Conservation (phyloP, 2,329 filamentous ascomycete genomes). For the Sphaerostilbella broomeana region DNA sequence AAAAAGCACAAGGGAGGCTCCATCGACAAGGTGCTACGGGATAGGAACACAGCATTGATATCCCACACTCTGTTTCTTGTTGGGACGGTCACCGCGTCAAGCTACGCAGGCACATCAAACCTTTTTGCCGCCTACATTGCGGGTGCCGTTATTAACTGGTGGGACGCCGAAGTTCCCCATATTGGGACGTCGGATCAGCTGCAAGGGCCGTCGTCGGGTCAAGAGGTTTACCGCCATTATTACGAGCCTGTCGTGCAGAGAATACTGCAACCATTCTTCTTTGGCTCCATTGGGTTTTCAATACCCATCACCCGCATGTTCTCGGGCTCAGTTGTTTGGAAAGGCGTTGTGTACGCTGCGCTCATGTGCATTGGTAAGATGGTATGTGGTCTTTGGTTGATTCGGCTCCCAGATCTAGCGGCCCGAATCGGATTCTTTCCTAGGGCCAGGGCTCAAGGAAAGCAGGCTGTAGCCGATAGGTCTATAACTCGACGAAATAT, state of each 20-base stretch:
- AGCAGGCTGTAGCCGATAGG: background rate
- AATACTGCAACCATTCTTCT: slow-evolving; percentile 66
- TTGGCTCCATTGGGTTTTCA: slow-evolving; percentile 69
- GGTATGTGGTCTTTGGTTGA: slow-evolving; percentile 52
- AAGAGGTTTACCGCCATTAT: slow-evolving; percentile 33
- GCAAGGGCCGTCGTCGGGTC: background rate
- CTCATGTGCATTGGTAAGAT: slow-evolving; percentile 63
- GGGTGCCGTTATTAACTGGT: slow-evolving; percentile 54
- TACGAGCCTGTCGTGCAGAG: slow-evolving; percentile 34
- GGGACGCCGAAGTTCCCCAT: slow-evolving; percentile 37
- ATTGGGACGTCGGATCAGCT: background rate
- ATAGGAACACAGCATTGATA: slow-evolving; percentile 29
- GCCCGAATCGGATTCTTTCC: no score
- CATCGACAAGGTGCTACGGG: slow-evolving; percentile 22
- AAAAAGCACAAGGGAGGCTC: slow-evolving; percentile 15
- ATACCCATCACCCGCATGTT: slow-evolving; percentile 71
- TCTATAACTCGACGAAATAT: no score
- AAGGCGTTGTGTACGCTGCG: slow-evolving; percentile 62
- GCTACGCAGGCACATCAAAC: slow-evolving; percentile 56
- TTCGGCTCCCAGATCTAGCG: no score
- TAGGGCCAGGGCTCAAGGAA: no score
- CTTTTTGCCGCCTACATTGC: slow-evolving; percentile 59
- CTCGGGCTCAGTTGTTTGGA: slow-evolving; percentile 56
- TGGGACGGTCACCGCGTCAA: slow-evolving; percentile 41
- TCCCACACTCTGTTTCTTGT: slow-evolving; percentile 46